Percentiles rank a stretch among this genome's conserved stretches.
These are phyloP conservation scores for Ambrosia artemisiifolia DNA, from an alignment of 129 eudicot genomes.

Conservation along the genomic window DNA sequence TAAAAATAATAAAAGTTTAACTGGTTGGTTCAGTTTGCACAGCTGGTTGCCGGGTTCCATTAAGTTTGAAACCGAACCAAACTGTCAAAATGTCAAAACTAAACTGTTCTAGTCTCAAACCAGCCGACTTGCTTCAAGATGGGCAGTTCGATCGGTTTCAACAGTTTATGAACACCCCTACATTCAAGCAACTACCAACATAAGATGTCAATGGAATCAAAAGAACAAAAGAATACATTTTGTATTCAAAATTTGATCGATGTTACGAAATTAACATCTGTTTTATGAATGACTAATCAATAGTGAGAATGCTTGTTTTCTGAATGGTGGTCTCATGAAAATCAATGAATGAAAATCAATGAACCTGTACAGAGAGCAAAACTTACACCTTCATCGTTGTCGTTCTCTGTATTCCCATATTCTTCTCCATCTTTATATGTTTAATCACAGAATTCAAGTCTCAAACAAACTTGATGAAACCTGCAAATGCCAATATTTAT, in stretches of 20 bases:
- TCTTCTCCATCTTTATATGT: background rate
- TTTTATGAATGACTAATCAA: slow-evolving; percentile 8
- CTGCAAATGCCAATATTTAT: slow-evolving; percentile 16
- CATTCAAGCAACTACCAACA: background rate
- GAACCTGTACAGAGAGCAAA: slow-evolving; percentile 32
- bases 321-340: slow-evolving; percentile 14
- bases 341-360: slow-evolving; percentile 35
- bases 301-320: background rate
- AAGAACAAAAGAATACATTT: background rate
- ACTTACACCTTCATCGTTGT: slow-evolving; percentile 1
- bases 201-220: background rate
- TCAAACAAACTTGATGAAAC: slow-evolving; percentile 38
- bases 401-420: background rate
- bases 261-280: background rate
- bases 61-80: too few species aligned
- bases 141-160: too few species aligned
- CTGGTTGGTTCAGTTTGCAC: too few species aligned
- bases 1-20: too few species aligned
- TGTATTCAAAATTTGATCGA: background rate
- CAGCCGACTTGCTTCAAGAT: background rate
- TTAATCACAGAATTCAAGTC: slow-evolving; percentile 7
- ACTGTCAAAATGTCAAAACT: too few species aligned
- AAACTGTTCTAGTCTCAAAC: background rate
- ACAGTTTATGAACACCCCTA: background rate
- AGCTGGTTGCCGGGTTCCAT: too few species aligned